A percentile compares a stretch with the other conserved stretches of the same genome.
Conservation (phyloP, 1,284 basidiomycete genomes). For the Austroboletus novae-zelandiae region DNA sequence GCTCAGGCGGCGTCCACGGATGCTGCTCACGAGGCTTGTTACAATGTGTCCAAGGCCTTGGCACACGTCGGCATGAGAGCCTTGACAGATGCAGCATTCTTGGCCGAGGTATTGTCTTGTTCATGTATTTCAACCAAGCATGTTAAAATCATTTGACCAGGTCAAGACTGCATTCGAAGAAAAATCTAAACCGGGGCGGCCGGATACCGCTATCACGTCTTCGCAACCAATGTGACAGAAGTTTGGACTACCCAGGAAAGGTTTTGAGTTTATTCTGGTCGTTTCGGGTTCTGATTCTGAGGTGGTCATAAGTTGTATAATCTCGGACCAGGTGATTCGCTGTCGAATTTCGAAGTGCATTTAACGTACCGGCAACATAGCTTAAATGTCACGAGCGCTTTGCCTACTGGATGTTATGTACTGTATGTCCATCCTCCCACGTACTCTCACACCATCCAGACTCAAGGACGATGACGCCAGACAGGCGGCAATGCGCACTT, state of each 20-base stretch:
- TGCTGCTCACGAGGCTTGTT: slow-evolving; percentile 54
- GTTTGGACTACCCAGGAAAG: slow-evolving; percentile 90
- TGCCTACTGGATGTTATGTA: too few species aligned
- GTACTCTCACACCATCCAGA: too few species aligned
- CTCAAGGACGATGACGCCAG: too few species aligned
- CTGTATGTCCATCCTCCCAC: too few species aligned
- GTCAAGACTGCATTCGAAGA: slow-evolving; percentile 22
- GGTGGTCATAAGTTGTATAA: slow-evolving; percentile 71
- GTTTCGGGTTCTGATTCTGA: neutral
- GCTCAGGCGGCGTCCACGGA: slow-evolving; percentile 49
- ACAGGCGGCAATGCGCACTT: too few species aligned
- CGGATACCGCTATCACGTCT: slow-evolving; percentile 57
- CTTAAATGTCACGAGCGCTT: slow-evolving; percentile 50
- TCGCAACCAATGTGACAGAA: slow-evolving; percentile 51
- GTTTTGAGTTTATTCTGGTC: slow-evolving; percentile 38
- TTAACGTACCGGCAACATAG: slow-evolving; percentile 76
- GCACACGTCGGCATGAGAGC: slow-evolving; percentile 57
- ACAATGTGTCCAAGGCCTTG: slow-evolving; percentile 56
- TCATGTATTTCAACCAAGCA: neutral
- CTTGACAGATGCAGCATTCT: slow-evolving; percentile 47
- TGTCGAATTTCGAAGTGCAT: slow-evolving; percentile 93
- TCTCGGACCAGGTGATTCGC: slow-evolving; percentile 85
- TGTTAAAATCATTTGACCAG: slow-evolving; percentile 6
- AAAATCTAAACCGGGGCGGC: slow-evolving; percentile 68
- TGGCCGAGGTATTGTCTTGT: slow-evolving; percentile 13